Evolutionary conservation across 192 early-diverging fungal species (phyloP).

Genomic region (Linnemannia schmuckeri): DNA sequence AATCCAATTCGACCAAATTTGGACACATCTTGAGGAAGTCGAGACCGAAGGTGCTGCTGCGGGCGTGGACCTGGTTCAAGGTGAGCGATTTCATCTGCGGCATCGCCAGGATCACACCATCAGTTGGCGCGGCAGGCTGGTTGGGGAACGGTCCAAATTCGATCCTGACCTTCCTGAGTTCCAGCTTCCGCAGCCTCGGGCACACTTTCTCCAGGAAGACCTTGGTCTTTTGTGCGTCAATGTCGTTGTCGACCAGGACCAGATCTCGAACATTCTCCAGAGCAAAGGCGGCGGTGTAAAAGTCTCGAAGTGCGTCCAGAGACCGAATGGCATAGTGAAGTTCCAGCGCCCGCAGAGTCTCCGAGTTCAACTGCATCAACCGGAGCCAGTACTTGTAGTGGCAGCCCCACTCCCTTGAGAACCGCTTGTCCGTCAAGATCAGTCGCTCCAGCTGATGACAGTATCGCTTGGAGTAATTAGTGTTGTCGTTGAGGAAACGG

Average conservation of each 20-base stretch:
- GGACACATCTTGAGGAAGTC: slow-evolving; percentile 38
- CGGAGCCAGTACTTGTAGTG: slow-evolving; percentile 31
- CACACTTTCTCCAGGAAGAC: slow-evolving; percentile 32
- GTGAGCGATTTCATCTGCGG: slow-evolving; percentile 27
- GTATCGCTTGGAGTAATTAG: slow-evolving; percentile 9
- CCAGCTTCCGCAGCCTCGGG: slow-evolving; percentile 23
- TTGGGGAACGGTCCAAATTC: slow-evolving; percentile 7
- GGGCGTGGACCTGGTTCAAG: slow-evolving; percentile 8
- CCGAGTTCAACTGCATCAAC: slow-evolving; percentile 22
- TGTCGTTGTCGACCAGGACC: slow-evolving; percentile 17
- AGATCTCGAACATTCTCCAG: slow-evolving; percentile 19
- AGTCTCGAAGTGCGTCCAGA: slow-evolving; percentile 21
- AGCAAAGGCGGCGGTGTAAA: slow-evolving; percentile 11
- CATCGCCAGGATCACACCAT: slow-evolving; percentile 10
- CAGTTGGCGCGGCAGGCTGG: not conserved
- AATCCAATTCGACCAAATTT: slow-evolving; percentile 21
- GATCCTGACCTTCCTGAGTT: slow-evolving; percentile 27
- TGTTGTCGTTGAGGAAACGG: slow-evolving; percentile 29
- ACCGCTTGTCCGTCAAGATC: slow-evolving; percentile 31
- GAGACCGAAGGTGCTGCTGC: slow-evolving; percentile 10
- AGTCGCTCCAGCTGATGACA: slow-evolving; percentile 32
- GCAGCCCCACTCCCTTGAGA: slow-evolving; percentile 27
- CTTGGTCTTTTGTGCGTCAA: slow-evolving; percentile 18
- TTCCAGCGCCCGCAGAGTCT: slow-evolving; percentile 14
- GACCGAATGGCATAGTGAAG: slow-evolving; percentile 23